A percentile compares a stretch with the other conserved stretches of the same genome.
Conservation (phyloP, 345 rosid species). For the Populus simonii region DNA sequence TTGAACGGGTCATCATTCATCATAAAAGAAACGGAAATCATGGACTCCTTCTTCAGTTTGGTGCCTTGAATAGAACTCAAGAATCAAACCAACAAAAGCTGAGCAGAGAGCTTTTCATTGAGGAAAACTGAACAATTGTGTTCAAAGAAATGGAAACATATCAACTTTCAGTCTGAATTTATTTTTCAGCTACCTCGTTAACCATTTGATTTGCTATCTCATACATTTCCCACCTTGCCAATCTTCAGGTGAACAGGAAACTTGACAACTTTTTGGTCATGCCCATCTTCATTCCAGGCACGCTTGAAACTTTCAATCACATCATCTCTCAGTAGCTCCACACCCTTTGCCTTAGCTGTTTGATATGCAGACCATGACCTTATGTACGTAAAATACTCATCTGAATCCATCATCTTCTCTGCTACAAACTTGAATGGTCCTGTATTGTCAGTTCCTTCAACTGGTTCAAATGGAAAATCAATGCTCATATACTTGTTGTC, state of each 20-base stretch:
- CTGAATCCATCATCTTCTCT: constrained; percentile 56
- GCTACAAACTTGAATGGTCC: constrained; percentile 56
- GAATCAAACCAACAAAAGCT: too few relatives aligned
- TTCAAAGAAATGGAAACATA: neutral
- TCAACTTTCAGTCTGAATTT: neutral
- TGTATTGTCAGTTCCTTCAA: constrained; percentile 40
- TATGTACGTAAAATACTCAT: constrained; percentile 49
- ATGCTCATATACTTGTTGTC: constrained; percentile 50
- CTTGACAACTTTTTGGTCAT: constrained; percentile 35
- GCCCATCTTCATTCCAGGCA: constrained; percentile 56
- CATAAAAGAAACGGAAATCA: too few relatives aligned
- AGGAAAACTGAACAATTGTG: neutral
- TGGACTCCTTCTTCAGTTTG: too few relatives aligned
- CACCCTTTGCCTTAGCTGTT: constrained; percentile 57
- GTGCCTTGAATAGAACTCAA: too few relatives aligned
- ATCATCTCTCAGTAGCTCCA: constrained; percentile 52
- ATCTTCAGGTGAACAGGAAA: constrained; percentile 63
- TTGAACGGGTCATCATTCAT: neutral
- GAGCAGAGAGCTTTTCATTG: neutral
- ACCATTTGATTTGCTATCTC: neutral
- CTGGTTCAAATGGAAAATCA: constrained; percentile 70
- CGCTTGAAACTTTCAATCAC: constrained; percentile 37
- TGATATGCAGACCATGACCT: constrained; percentile 71
- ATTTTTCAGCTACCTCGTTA: neutral
- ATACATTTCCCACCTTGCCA: constrained; percentile 48